A percentile compares a stretch with the other conserved stretches of the same genome.
Conservation (phyloP, 805 yeast species). For the Danielia oregonensis region DNA sequence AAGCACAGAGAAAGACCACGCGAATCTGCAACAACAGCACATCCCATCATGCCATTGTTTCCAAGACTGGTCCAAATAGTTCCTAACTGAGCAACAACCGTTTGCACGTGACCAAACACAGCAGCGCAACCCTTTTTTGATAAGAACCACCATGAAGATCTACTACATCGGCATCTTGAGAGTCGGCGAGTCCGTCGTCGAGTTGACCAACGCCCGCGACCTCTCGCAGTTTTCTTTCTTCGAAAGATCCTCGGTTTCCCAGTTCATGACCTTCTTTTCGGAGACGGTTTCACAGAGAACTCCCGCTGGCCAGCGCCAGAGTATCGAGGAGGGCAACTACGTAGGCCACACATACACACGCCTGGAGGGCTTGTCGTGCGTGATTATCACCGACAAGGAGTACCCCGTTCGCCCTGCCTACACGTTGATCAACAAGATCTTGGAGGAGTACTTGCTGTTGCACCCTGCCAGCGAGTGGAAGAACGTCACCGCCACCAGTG, state of each 20-base stretch:
- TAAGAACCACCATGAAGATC: too few relatives aligned
- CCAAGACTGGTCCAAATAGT: too few relatives aligned
- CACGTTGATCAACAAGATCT: constrained; percentile 81
- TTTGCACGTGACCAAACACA: too few relatives aligned
- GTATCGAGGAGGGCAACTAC: constrained; percentile 87
- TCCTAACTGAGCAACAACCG: too few relatives aligned
- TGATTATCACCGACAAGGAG: constrained; percentile 88
- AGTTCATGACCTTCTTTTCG: constrained; percentile 92
- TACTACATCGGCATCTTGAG: constrained; percentile 86
- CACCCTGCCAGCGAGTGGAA: constrained; percentile 76
- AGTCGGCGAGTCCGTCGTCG: constrained; percentile 64
- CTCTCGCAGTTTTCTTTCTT: constrained; percentile 84
- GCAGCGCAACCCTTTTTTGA: too few relatives aligned
- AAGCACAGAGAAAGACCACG: too few relatives aligned
- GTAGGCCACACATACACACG: constrained; percentile 90
- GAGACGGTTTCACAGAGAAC: constrained; percentile 91
- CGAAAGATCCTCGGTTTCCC: constrained; percentile 76
- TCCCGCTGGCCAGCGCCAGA: constrained; percentile 83
- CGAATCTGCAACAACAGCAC: too few relatives aligned
- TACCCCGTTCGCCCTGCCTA: constrained; percentile 97
- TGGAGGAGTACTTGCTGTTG: constrained; percentile 84
- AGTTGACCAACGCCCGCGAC: constrained; percentile 77
- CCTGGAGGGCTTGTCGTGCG: constrained; percentile 88
- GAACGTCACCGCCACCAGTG: constrained; percentile 40
- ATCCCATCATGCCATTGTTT: too few relatives aligned